Evolutionary conservation across 2,329 filamentous ascomycete genomes (phyloP).

Genomic region (Aureobasidium zeae): DNA sequence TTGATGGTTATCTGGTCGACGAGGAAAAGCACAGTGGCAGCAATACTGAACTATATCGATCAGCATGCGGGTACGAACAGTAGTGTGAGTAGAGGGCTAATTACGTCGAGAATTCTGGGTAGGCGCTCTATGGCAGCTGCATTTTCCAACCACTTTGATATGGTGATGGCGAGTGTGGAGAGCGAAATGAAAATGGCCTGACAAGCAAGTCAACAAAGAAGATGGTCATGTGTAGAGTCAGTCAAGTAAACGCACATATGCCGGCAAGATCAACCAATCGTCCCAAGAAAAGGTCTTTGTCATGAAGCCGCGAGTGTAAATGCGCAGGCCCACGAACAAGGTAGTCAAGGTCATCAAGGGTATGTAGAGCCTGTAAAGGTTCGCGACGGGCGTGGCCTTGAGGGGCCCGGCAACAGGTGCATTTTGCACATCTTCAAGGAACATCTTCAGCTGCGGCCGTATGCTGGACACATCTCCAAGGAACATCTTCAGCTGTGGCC

Average conservation of each 20-base stretch:
- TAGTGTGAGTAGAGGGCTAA: not conserved
- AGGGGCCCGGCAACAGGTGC: not conserved
- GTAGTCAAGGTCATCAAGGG: conserved; percentile 8
- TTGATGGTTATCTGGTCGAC: conserved; percentile 16
- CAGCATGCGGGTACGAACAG: not conserved
- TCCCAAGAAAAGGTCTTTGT: conserved; percentile 13
- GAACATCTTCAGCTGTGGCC: conserved; percentile 1
- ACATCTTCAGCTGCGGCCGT: too few species aligned
- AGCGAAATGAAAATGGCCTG: conserved; percentile 1
- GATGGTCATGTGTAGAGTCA: too few species aligned
- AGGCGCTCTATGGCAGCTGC: not conserved
- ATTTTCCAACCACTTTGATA: not conserved
- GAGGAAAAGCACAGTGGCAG: conserved; percentile 7
- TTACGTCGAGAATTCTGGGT: not conserved
- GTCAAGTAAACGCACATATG: too few species aligned
- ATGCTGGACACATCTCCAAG: not conserved
- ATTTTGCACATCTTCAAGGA: not conserved
- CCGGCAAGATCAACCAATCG: conserved; percentile 15
- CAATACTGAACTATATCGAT: conserved; percentile 4
- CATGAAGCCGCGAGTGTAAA: conserved; percentile 16
- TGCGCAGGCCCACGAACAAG: conserved; percentile 7
- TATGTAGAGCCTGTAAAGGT: not conserved
- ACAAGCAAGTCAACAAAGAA: too few species aligned
- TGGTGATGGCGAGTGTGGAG: not conserved
- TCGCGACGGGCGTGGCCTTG: not conserved